Conservation (phyloP, 1,284 basidiomycete genomes). For the Athelia sp. region DNA sequence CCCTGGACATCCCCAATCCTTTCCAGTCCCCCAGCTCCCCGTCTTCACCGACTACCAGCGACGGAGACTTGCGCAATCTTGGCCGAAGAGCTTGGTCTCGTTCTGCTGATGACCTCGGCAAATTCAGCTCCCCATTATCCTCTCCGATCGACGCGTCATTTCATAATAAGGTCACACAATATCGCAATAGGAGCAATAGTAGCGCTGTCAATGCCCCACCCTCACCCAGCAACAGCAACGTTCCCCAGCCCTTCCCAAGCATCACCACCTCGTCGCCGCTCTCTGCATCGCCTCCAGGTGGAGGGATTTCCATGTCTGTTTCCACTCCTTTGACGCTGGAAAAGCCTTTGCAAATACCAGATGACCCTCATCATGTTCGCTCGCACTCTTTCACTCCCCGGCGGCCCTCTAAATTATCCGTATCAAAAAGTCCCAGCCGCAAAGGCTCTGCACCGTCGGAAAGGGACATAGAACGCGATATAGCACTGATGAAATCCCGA, state of each 20-base stretch:
- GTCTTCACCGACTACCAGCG: constrained; percentile 26
- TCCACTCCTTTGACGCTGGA: constrained; percentile 17
- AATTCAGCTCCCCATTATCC: constrained; percentile 38
- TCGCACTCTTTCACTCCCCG: constrained; percentile 68
- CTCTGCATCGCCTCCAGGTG: constrained; percentile 21
- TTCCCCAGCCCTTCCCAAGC: constrained; percentile 44
- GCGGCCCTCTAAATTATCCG: constrained; percentile 60
- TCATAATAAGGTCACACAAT: constrained; percentile 57
- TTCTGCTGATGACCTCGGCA: constrained; percentile 73
- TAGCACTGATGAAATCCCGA: constrained; percentile 21
- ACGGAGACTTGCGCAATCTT: constrained; percentile 66
- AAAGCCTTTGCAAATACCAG: constrained; percentile 16
- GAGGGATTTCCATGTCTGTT: constrained; percentile 27
- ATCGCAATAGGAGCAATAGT: constrained; percentile 44
- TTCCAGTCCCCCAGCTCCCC: constrained; percentile 33
- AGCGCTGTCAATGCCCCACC: constrained; percentile 26
- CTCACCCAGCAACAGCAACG: constrained; percentile 21
- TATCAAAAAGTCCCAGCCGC: constrained; percentile 46
- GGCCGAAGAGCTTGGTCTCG: constrained; percentile 71
- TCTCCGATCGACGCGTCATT: constrained; percentile 46
- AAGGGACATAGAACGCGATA: constrained; percentile 20
- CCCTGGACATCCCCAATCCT: constrained; percentile 36
- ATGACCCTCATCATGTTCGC: constrained; percentile 42
- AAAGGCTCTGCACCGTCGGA: constrained; percentile 47
- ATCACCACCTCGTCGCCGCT: constrained; percentile 14